A percentile compares a stretch with the other conserved stretches of the same genome.
phyloP scores from a whole-genome alignment of 1,284 basidiomycete genomes.

The Marasmius fiardii region DNA sequence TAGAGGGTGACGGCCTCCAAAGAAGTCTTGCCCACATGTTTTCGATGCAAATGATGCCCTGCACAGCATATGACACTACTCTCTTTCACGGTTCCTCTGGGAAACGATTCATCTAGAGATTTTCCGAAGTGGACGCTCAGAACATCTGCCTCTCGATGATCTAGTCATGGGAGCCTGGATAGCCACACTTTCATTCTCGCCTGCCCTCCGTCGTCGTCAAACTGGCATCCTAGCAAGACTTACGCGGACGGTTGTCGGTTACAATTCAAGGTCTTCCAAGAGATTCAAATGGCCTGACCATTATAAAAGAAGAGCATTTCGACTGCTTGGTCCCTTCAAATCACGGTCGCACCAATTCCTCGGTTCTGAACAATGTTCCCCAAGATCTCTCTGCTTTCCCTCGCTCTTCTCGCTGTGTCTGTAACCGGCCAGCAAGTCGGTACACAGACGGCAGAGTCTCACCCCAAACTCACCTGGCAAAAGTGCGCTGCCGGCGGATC shows the following conservation, averaged over 20 bases:
- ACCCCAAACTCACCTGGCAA: slow-evolving; percentile 36
- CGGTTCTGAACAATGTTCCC: slow-evolving; percentile 7
- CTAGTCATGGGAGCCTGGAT: too few relatives aligned
- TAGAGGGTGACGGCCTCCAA: background rate
- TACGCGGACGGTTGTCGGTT: too few relatives aligned
- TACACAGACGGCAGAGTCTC: slow-evolving; percentile 15
- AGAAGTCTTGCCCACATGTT: too few relatives aligned
- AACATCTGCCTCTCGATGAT: too few relatives aligned
- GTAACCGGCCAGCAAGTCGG: slow-evolving; percentile 5
- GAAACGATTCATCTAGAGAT: too few relatives aligned
- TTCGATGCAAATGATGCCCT: too few relatives aligned
- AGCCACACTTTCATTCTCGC: too few relatives aligned
- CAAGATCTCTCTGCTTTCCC: slow-evolving; percentile 6
- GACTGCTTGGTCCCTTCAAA: background rate
- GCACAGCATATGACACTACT: background rate
- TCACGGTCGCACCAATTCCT: background rate
- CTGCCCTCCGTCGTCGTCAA: too few relatives aligned
- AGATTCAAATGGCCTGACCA: background rate
- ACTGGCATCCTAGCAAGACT: too few relatives aligned
- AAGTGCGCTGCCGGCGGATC: slow-evolving; percentile 35
- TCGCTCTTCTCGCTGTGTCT: slow-evolving; percentile 3
- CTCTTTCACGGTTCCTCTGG: background rate
- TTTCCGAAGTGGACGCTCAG: too few relatives aligned
- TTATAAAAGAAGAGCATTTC: background rate
- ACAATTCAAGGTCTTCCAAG: background rate